Evolutionary conservation across 176 grass and related monocot species (phyloP).

Genomic region (Triticum monococcum): DNA sequence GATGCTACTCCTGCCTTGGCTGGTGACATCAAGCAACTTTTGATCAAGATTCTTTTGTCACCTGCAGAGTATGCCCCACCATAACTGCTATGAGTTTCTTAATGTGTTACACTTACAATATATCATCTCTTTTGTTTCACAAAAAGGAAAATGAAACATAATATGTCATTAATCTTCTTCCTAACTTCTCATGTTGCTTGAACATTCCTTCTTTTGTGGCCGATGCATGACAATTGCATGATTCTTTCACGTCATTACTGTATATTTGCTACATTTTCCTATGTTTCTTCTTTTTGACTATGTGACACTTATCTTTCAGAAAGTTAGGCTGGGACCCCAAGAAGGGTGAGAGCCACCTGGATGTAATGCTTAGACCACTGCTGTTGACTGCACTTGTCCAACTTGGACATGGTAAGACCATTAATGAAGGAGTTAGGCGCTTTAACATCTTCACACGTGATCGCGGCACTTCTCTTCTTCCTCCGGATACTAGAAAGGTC

Average conservation of each 20-base stretch:
- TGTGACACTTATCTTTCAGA: constrained; percentile 43
- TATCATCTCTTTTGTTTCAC: constrained; percentile 3
- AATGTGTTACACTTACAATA: not conserved
- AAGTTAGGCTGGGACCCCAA: constrained; percentile 88
- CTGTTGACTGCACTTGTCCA: constrained; percentile 68
- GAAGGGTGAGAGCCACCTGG: constrained; percentile 60
- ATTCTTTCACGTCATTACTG: not conserved
- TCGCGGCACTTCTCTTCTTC: constrained; percentile 59
- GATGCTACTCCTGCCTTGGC: constrained; percentile 73
- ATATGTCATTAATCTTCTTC: constrained; percentile 7
- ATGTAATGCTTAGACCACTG: constrained; percentile 69
- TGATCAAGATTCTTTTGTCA: constrained; percentile 69
- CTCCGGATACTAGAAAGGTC: constrained; percentile 84
- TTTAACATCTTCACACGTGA: constrained; percentile 61
- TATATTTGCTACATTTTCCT: not conserved
- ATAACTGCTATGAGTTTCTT: constrained; percentile 28
- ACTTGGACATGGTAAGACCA: constrained; percentile 63
- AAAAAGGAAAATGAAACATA: not conserved
- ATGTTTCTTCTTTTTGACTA: not conserved
- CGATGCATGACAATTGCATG: not conserved
- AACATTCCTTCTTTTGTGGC: constrained; percentile 13
- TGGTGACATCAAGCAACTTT: constrained; percentile 59
- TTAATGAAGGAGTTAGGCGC: constrained; percentile 69
- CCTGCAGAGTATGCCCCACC: constrained; percentile 65
- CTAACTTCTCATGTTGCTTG: constrained; percentile 8